Conservation (phyloP, 257 asterid genomes). For the Schizonepeta tenuifolia region DNA sequence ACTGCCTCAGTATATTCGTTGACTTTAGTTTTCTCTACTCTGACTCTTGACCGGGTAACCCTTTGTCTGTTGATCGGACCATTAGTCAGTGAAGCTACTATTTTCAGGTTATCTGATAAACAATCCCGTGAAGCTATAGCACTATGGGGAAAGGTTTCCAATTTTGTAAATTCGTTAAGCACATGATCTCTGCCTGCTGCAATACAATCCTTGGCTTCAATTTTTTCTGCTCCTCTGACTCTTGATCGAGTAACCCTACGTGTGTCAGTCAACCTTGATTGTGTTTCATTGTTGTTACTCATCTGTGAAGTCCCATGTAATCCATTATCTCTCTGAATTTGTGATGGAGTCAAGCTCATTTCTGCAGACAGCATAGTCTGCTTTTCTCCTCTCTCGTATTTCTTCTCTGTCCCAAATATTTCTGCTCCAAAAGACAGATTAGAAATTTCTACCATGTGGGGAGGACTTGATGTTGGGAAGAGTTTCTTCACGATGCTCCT, state of each 20-base stretch:
- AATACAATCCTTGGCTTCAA: slow-evolving; percentile 28
- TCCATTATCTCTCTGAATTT: slow-evolving; percentile 31
- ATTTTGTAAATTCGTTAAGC: slow-evolving; percentile 15
- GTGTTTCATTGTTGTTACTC: slow-evolving; percentile 20
- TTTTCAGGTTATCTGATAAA: slow-evolving; percentile 24
- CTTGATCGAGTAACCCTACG: slow-evolving; percentile 39
- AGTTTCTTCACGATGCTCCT: slow-evolving; percentile 42
- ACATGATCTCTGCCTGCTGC: slow-evolving; percentile 7
- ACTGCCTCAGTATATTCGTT: slow-evolving; percentile 17
- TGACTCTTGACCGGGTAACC: slow-evolving; percentile 37
- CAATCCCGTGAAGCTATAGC: background rate
- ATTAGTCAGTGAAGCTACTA: slow-evolving; percentile 19
- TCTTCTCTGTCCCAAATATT: slow-evolving; percentile 22
- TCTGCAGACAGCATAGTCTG: slow-evolving; percentile 29
- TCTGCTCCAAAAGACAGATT: slow-evolving; percentile 31
- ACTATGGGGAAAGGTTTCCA: slow-evolving; percentile 6
- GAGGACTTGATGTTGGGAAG: slow-evolving; percentile 42
- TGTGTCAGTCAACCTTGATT: slow-evolving; percentile 15
- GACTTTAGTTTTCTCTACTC: slow-evolving; percentile 26
- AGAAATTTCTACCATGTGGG: slow-evolving; percentile 30
- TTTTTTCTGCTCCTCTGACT: slow-evolving; percentile 27
- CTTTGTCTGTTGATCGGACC: slow-evolving; percentile 28
- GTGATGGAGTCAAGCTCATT: slow-evolving; percentile 51
- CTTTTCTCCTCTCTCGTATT: slow-evolving; percentile 31
- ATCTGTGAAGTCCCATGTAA: slow-evolving; percentile 29